Evolutionary conservation across 192 early-diverging fungal genomes (phyloP), one percentile per base, ranked within the genome.

Genomic region (Coemansia erecta): DNA sequence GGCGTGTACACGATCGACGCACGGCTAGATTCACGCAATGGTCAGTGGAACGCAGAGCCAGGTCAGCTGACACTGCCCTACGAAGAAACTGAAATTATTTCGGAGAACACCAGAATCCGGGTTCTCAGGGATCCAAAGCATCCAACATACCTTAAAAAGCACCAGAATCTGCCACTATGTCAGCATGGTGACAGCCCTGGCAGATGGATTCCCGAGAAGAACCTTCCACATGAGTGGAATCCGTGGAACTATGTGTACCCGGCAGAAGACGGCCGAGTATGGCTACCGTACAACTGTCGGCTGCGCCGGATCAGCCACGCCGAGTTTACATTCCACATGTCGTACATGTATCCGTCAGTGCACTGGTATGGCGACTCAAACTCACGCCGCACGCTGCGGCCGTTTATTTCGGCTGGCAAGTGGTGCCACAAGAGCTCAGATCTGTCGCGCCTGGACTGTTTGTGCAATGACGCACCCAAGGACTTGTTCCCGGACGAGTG

Each of bases 341-440:
- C 65, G 12, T 28, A 18, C 9, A 24, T 0, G 17, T 50, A 57
- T 23, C 60, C 66, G 14, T 60, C 66, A 1, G 52, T 75, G 24
- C 72, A 75, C 45, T 75, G 72, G 72, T 75, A 62, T 49, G 72
- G 72, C 13, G 72, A 75, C 56, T 75, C 72, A 2, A 75, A 75
- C 52, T 75, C 72, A 13, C 61, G 72, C 8, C 58, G 72, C 31
- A 66, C 72, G 6, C 19, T 75, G 21, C 49, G 66, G 33, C 65
- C 66, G 17, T 58, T 75, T 33, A 28, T 65, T 13, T 51, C 56
- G 35, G 61, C 61, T 45, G 72, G 72, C 41, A 50, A 58, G 42
- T 75, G 66, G 66, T 75, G 72, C 50, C 56, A 75, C 37, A 17
- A 60, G 8, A 41, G 58, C 15, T 50, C 44, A 10, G 50, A 40